A percentile compares a stretch with the other conserved stretches of the same genome.
Conservation (phyloP, 2,329 filamentous ascomycete genomes). For the Verticillium nubilum region DNA sequence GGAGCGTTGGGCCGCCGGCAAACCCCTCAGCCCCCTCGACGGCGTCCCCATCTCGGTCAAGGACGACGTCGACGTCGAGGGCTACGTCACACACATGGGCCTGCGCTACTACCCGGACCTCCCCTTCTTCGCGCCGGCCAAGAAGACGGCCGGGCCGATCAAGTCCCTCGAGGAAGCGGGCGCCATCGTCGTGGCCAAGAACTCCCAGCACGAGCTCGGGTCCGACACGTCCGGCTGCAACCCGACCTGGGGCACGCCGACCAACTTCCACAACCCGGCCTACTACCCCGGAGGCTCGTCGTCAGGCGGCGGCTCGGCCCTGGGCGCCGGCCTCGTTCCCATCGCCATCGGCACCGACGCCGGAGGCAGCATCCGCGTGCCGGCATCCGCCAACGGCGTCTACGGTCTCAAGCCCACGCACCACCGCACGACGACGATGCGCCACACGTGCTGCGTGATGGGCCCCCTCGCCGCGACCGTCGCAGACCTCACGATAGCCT, state of each 20-base stretch:
- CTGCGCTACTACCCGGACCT: conserved; percentile 53
- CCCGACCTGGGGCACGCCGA: conserved; percentile 65
- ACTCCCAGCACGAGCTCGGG: conserved; percentile 76
- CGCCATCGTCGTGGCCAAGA: conserved; percentile 69
- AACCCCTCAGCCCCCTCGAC: conserved; percentile 64
- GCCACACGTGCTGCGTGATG: conserved; percentile 53
- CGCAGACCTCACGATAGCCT: conserved; percentile 75
- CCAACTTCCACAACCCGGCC: conserved; percentile 68
- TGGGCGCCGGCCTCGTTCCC: conserved; percentile 67
- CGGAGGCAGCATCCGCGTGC: conserved; percentile 71
- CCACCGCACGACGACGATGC: conserved; percentile 56
- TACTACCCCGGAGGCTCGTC: conserved; percentile 83
- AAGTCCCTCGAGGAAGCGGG: conserved; percentile 67
- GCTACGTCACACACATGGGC: conserved; percentile 63
- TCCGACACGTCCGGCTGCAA: conserved; percentile 84
- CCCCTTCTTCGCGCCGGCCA: conserved; percentile 42
- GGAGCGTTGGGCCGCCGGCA: conserved; percentile 62
- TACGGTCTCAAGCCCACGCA: conserved; percentile 80
- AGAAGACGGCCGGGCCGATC: conserved; percentile 64
- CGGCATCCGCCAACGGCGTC: conserved; percentile 68
- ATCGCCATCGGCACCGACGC: conserved; percentile 71
- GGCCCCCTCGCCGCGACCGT: conserved; percentile 74
- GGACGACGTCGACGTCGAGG: conserved; percentile 69
- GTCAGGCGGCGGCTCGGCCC: conserved; percentile 67
- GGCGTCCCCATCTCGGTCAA: conserved; percentile 81